These are phyloP conservation scores for Cryphonectria nitschkei DNA, from an alignment of 2,329 filamentous ascomycete genomes.

Conservation along the genomic window DNA sequence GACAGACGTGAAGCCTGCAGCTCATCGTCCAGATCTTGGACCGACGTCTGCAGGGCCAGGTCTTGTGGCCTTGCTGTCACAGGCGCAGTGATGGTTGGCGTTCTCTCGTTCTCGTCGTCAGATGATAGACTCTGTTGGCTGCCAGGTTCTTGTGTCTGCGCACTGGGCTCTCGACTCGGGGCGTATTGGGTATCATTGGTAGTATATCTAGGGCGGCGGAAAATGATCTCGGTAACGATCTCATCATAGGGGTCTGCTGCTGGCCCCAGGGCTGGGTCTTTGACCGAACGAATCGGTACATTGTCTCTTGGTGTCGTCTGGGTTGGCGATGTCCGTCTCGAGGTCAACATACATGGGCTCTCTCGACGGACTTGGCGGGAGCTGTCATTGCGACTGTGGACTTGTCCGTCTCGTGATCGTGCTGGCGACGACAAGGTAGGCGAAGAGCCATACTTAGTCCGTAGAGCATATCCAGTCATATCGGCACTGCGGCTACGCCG, in stretches of 20 bases:
- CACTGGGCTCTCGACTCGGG: neutral
- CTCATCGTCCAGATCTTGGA: neutral
- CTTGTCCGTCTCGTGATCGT: neutral
- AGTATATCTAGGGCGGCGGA: constrained; percentile 6
- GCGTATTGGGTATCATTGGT: neutral
- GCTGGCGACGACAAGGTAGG: neutral
- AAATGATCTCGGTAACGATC: constrained; percentile 24
- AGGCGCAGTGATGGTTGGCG: neutral
- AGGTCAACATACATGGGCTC: neutral
- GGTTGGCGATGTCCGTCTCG: neutral
- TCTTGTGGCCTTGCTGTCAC: neutral
- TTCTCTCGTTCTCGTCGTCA: neutral
- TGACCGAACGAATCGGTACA: constrained; percentile 14
- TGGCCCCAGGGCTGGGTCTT: constrained; percentile 16
- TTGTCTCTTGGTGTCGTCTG: constrained; percentile 1
- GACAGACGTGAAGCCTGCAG: neutral
- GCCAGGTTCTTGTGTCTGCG: neutral
- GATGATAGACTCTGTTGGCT: neutral
- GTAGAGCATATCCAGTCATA: too few relatives aligned
- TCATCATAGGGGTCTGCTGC: constrained; percentile 19
- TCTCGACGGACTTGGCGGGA: neutral
- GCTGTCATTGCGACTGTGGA: neutral
- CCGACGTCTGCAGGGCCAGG: neutral
- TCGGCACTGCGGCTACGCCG: neutral
- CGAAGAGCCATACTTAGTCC: neutral